Percentiles rank a stretch among this genome's conserved stretches.
These are phyloP conservation scores for Aspergillus aculeatinus DNA, from an alignment of 2,329 filamentous ascomycete genomes.

Conservation along the genomic window DNA sequence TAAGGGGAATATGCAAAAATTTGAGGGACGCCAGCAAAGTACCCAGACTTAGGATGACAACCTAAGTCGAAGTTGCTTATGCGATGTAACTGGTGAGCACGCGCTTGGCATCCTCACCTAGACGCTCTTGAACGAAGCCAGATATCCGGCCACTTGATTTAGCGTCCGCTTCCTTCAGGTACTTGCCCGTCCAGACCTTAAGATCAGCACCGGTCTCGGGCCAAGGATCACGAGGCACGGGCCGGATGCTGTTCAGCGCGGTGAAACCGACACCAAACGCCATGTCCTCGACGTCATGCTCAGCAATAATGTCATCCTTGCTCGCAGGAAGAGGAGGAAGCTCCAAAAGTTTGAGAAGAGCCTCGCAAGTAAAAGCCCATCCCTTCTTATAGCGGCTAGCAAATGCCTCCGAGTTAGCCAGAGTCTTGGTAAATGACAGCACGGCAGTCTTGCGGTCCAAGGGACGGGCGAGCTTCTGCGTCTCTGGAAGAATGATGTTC, in stretches of 20 bases:
- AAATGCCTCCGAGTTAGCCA: conserved; percentile 83
- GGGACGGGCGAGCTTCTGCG: conserved; percentile 81
- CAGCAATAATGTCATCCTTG: conserved; percentile 74
- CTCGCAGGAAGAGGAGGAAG: conserved; percentile 75
- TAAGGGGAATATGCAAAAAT: not conserved
- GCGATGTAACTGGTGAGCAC: conserved; percentile 51
- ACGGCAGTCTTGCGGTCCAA: conserved; percentile 92
- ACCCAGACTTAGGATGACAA: not conserved
- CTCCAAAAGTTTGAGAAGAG: conserved; percentile 83
- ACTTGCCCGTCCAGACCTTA: conserved; percentile 77
- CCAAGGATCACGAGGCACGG: conserved; percentile 73
- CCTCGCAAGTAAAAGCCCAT: conserved; percentile 86
- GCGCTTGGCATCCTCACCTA: conserved; percentile 59
- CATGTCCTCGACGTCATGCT: conserved; percentile 91
- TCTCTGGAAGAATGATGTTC: conserved; percentile 80
- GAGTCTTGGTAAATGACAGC: conserved; percentile 86
- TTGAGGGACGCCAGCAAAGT: not conserved
- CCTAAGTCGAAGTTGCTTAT: conserved; percentile 12
- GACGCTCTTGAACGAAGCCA: conserved; percentile 68
- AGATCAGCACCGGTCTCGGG: conserved; percentile 78
- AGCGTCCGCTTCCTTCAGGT: conserved; percentile 73
- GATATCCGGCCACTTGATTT: conserved; percentile 70
- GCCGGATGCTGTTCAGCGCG: conserved; percentile 84
- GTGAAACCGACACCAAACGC: conserved; percentile 95
- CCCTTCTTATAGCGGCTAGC: conserved; percentile 79